Base-by-base conservation (phyloP, 2,329 filamentous ascomycete species). In the Penicillium glabrum region DNA sequence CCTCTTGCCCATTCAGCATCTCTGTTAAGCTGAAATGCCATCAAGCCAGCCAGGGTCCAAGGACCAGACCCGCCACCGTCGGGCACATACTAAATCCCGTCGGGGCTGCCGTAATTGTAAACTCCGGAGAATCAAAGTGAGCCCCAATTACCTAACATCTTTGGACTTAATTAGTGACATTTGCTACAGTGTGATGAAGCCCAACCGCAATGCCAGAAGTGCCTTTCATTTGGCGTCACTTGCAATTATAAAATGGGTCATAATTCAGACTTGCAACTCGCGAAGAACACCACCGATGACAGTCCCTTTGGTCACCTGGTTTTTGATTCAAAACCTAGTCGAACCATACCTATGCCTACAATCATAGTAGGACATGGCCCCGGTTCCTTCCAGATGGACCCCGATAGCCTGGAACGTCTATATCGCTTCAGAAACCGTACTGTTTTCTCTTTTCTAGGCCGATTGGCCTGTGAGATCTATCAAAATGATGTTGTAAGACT, bases 81-180 rank as follows among this genome's bases (percentile, higher is more conserved):
- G 59, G 13, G 21, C 46, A 2, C 83, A 86, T 61, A 80, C 72
- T 23, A 85, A 85, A 62, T 85, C 82, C 1, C 74, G 80, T 19
- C 71, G 74, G 14, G 83, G 83, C 2, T 85, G 83, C 61, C 77
- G 77, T 3, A 85, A 85, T 61, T 86, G 83, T 67, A 67, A 66
- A 70, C 58, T 58, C 37, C 51, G 55, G n/a, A 48, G 54, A 44
- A 60, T 64, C 31, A 54, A 59, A 50, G 53, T 64, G 47, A 37
- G 54, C 58, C 27, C 56, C 16, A 16, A 31, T 49, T 33, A 27
- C 35, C 26, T 27, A 19, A 1, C 39, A 14, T 50, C 27, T 51
- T 83, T 16, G 14, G 33, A 2, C 19, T 23, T 41, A 10, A 23
- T 23, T 41, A 23, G 0, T 41, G 6, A 41, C 19, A 8, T 41